phyloP scores from a whole-genome alignment of 805 yeast genomes.

The Lachancea sp. region DNA sequence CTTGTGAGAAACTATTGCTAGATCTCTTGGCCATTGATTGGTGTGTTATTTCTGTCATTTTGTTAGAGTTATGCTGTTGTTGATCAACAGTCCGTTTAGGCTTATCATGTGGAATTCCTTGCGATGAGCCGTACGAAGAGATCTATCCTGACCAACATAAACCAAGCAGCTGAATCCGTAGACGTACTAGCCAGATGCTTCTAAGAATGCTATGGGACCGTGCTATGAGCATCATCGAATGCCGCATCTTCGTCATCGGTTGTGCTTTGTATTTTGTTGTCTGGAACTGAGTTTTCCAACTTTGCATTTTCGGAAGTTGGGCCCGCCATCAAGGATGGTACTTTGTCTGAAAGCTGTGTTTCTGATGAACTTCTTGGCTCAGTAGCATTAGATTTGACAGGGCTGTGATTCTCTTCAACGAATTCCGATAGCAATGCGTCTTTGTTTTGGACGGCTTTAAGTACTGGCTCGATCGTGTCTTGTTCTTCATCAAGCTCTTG shows the following conservation, averaged over 20 bases:
- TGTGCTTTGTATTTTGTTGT: neutral
- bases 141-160: neutral
- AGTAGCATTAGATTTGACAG: too few relatives aligned
- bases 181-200: neutral
- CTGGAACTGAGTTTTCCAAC: neutral
- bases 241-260: conserved; percentile 5
- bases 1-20: neutral
- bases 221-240: conserved; percentile 7
- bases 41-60: neutral
- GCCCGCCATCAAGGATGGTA: neutral
- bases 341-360: too few relatives aligned
- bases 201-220: neutral
- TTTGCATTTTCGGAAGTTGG: neutral
- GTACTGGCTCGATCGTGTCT: too few relatives aligned
- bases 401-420: too few relatives aligned
- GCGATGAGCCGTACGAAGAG: neutral
- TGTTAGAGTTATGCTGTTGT: neutral
- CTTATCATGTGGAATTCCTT: neutral
- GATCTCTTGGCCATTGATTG: conserved; percentile 1
- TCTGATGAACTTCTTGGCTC: too few relatives aligned
- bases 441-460: too few relatives aligned
- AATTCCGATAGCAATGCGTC: too few relatives aligned
- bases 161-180: neutral
- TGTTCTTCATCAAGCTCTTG: too few relatives aligned
- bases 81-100: neutral